phyloP scores from a whole-genome alignment of 192 early-diverging fungal species.

The Thamnidium elegans region DNA sequence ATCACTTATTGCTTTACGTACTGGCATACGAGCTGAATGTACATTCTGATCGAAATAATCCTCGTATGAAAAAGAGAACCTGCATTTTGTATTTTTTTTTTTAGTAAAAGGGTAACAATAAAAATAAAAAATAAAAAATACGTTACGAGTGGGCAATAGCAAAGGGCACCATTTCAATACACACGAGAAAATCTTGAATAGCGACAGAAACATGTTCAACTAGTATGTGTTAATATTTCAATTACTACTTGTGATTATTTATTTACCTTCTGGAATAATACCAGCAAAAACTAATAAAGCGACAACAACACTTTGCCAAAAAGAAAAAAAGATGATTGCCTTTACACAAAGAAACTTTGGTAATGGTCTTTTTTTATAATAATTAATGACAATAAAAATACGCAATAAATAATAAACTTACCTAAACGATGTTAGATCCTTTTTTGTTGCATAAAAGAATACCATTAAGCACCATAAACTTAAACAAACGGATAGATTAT shows the following conservation, averaged over 20 bases:
- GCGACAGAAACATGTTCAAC: conserved; percentile 72
- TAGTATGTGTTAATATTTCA: background rate
- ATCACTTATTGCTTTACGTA: conserved; percentile 78
- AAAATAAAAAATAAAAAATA: conserved; percentile 30
- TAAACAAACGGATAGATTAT: conserved; percentile 86
- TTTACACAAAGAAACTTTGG: conserved; percentile 96
- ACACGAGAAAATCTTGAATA: conserved; percentile 89
- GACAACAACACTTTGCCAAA: conserved; percentile 87
- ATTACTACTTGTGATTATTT: conserved; percentile 8
- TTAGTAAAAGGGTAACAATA: background rate
- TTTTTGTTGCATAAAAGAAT: conserved; percentile 80
- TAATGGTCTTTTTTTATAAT: conserved; percentile 58
- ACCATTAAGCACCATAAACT: conserved; percentile 85
- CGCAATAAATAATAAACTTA: conserved; percentile 26
- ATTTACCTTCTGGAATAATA: conserved; percentile 66
- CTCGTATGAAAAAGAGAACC: conserved; percentile 80
- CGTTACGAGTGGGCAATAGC: conserved; percentile 75
- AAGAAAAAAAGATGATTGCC: conserved; percentile 91
- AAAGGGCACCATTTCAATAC: conserved; percentile 84
- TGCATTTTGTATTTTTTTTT: too few relatives aligned
- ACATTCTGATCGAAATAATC: conserved; percentile 68
- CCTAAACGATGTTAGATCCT: conserved; percentile 70
- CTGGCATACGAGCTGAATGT: conserved; percentile 70
- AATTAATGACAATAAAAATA: conserved; percentile 4
- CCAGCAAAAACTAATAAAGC: conserved; percentile 77